phyloP scores from a whole-genome alignment of 106 monocot species.

The Allium fistulosum region DNA sequence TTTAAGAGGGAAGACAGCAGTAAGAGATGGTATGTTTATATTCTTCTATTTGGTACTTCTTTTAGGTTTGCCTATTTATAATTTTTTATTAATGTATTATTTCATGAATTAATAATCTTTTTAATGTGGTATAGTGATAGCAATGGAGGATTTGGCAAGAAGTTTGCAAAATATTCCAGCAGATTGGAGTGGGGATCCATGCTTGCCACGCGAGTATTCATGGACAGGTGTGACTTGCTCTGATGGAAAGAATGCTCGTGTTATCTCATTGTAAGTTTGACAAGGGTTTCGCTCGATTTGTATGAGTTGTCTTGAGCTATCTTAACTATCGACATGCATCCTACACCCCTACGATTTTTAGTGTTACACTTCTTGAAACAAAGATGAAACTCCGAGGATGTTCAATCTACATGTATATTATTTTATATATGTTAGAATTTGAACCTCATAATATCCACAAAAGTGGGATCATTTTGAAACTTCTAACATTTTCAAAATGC shows the following conservation, averaged over 20 bases:
- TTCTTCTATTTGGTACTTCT: background rate
- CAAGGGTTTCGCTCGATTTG: background rate
- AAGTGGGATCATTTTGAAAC: no score
- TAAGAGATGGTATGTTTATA: constrained; percentile 47
- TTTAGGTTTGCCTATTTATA: no score
- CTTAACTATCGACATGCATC: no score
- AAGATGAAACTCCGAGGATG: no score
- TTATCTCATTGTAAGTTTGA: constrained; percentile 34
- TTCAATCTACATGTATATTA: no score
- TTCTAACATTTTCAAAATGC: no score
- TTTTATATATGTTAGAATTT: no score
- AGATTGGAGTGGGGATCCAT: constrained; percentile 67
- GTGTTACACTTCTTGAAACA: no score
- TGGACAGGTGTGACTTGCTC: constrained; percentile 51
- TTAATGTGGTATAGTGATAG: constrained; percentile 31
- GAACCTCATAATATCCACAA: no score
- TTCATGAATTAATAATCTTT: background rate
- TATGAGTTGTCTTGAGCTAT: no score
- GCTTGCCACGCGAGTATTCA: constrained; percentile 35
- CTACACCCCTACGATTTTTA: no score
- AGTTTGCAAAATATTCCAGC: constrained; percentile 40
- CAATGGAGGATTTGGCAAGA: constrained; percentile 52
- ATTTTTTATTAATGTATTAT: no score
- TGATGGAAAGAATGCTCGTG: constrained; percentile 11
- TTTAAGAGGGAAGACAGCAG: constrained; percentile 27